Base-by-base conservation (phyloP, 2,329 filamentous ascomycete species). In the Nemania serpens region DNA sequence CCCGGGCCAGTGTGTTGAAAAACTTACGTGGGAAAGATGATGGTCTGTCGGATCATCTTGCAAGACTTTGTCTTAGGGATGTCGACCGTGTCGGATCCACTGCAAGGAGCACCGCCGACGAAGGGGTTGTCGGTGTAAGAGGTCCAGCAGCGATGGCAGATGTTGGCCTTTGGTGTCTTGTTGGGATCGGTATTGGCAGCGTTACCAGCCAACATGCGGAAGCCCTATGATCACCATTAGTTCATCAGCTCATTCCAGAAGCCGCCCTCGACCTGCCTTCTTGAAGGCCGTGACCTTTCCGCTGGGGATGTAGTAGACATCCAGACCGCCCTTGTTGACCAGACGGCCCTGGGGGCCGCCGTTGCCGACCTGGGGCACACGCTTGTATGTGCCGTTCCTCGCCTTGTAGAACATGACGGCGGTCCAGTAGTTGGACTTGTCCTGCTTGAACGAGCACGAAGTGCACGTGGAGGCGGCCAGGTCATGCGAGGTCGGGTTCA, bases 11-110 rank as follows among this genome's bases (percentile, higher is more conserved):
- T 29, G 25, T 29, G 45, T 15, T 13, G n/a, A n/a, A 22, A 48
- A 48, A 68, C 71, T 68, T 72, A 76, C 74, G 75, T 73, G 5
- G 77, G 77, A 74, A 82, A 82, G 71, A 82, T 81, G 71, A 82
- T 79, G 68, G 80, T 82, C 69, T 81, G 79, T 63, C 80, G 78
- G 74, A 82, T 82, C 76, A 82, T 81, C 74, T 82, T 81, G 76
- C 79, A 82, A 57, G 66, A 74, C 61, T 77, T 73, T 59, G 75
- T 71, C 13, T 71, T 70, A 58, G 81, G 81, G 58, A 83, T 81
- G 36, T 77, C 80, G 48, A 83, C 80, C 3, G 80, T 82, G 70
- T 83, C 81, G 61, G 68, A 73, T 39, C 80, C 80, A 33, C 76
- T 73, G 78, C 81, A 83, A 34, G 81, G 81, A 18, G 79, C 79